These are phyloP conservation scores for Vitis rotundifolia DNA, from an alignment of 164 flowering plant genomes.

Conservation along the genomic window DNA sequence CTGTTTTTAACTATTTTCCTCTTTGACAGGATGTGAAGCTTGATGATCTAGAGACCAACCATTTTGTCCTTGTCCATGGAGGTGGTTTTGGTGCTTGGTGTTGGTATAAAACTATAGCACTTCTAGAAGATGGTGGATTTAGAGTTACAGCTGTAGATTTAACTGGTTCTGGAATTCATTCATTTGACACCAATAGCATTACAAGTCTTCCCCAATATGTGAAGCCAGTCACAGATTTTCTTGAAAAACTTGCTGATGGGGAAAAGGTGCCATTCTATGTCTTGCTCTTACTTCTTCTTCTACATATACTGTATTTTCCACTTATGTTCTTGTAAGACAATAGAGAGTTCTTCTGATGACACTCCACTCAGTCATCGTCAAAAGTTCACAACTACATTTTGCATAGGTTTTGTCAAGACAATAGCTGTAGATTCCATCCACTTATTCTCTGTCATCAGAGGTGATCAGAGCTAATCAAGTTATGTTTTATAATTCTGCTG, in stretches of 20 bases:
- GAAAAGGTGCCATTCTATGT: constrained; percentile 57
- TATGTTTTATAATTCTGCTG: background rate
- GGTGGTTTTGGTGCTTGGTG: constrained; percentile 99
- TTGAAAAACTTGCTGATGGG: constrained; percentile 69
- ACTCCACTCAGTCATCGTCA: no score
- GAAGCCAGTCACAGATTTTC: constrained; percentile 68
- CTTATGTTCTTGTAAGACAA: background rate
- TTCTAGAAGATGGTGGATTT: constrained; percentile 81
- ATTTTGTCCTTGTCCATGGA: constrained; percentile 95
- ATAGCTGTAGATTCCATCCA: background rate
- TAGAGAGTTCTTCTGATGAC: no score
- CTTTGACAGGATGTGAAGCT: constrained; percentile 59
- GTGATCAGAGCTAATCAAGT: background rate
- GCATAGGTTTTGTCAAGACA: no score
- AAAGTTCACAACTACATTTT: no score
- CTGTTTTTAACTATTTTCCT: background rate
- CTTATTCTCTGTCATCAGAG: background rate
- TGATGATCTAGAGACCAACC: constrained; percentile 70
- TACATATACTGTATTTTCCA: background rate
- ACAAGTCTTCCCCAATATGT: constrained; percentile 83
- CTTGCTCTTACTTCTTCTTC: background rate
- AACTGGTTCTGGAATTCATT: constrained; percentile 87
- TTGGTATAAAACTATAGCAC: constrained; percentile 96
- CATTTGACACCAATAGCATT: constrained; percentile 71
- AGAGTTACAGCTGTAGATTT: constrained; percentile 85